Conservation (phyloP, 176 grass and related monocot species). For the Ampelocalamus luodianensis region DNA sequence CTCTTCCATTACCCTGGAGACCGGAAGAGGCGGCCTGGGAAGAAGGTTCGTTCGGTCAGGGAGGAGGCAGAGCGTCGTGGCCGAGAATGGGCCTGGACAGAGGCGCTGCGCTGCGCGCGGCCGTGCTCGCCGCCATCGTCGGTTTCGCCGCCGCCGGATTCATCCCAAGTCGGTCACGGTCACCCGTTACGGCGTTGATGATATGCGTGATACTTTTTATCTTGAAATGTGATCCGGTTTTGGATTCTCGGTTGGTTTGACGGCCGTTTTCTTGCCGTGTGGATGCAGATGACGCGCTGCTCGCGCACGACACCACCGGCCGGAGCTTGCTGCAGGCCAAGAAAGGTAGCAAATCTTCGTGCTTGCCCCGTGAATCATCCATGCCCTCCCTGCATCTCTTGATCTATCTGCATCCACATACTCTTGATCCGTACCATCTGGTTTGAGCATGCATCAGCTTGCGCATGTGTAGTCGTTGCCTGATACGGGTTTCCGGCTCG, state of each 20-base stretch:
- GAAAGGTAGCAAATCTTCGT: conserved; percentile 25
- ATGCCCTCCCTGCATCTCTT: neutral
- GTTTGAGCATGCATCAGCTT: neutral
- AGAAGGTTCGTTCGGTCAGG: conserved; percentile 3
- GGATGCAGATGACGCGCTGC: conserved; percentile 64
- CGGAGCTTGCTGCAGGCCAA: conserved; percentile 72
- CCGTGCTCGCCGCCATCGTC: conserved; percentile 42
- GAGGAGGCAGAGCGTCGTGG: conserved; percentile 26
- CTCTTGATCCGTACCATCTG: neutral
- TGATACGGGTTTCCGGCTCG: neutral
- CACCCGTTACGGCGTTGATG: neutral
- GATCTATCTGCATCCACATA: neutral
- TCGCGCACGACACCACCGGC: conserved; percentile 46
- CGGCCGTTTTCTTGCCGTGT: neutral
- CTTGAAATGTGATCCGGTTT: neutral
- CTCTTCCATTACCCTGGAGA: conserved; percentile 9
- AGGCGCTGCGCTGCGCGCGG: conserved; percentile 35
- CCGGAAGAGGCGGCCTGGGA: conserved; percentile 14
- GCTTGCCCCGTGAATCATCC: neutral
- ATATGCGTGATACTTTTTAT: neutral
- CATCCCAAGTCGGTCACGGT: conserved; percentile 59
- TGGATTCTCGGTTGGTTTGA: neutral
- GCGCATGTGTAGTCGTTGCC: neutral
- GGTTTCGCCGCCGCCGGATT: conserved; percentile 54
- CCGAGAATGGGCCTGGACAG: conserved; percentile 49